phyloP scores from a whole-genome alignment of 495 filamentous ascomycete genomes.

The Lasiosphaeria miniovina region DNA sequence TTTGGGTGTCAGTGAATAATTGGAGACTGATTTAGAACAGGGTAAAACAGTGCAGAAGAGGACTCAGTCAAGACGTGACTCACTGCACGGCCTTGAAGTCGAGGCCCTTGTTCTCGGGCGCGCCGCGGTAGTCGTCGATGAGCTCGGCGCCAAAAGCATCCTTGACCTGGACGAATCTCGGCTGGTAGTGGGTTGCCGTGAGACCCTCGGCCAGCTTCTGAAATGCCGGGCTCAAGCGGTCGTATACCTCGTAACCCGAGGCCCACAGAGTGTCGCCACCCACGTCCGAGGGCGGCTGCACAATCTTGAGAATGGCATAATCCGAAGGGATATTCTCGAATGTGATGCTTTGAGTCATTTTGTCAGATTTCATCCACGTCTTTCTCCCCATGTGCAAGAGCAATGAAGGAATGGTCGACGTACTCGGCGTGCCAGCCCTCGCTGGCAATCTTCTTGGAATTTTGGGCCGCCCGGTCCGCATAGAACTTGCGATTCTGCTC shows the following conservation, averaged over 20 bases:
- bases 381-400: neutral
- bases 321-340: conserved; percentile 62
- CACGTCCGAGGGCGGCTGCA: conserved; percentile 52
- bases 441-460: conserved; percentile 40
- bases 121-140: conserved; percentile 55
- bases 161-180: conserved; percentile 54
- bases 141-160: conserved; percentile 54
- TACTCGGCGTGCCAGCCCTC: conserved; percentile 39
- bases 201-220: conserved; percentile 63
- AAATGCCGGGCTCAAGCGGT: conserved; percentile 60
- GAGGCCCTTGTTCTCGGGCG: conserved; percentile 61
- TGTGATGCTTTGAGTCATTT: conserved; percentile 45
- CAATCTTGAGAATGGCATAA: conserved; percentile 59
- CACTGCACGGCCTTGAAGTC: conserved; percentile 59
- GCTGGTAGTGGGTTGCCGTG: conserved; percentile 61
- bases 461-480: conserved; percentile 50
- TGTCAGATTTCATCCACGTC: conserved; percentile 1
- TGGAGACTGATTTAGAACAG: no score
- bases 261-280: conserved; percentile 71
- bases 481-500: conserved; percentile 63
- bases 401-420: conserved; percentile 1
- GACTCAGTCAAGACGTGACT: neutral
- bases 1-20: no score
- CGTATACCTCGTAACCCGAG: conserved; percentile 67
- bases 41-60: no score